Evolutionary conservation across 352 stramenopile genomes (phyloP), one percentile per base, ranked within the genome.

Genomic region (Globisporangium camurandrum): DNA sequence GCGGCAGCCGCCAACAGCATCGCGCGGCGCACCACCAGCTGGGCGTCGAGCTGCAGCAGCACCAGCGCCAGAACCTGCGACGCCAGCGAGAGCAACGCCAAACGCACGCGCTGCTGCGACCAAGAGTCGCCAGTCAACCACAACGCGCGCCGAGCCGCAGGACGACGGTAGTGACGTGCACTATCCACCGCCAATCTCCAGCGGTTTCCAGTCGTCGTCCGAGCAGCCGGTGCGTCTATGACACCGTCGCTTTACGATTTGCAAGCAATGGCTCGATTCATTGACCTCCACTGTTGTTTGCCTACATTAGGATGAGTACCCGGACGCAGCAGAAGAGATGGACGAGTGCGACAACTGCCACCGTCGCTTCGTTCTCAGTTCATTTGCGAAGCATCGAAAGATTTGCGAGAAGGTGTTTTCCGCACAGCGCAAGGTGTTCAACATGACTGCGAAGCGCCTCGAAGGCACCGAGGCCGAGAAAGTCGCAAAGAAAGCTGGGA

Each of bases 331-430:
- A 3, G 73, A 82, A 47, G 60, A 78, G 41, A 86, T 85, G 67
- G 64, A 75, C 23, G 66, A 91, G 41, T 96, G 86, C 48, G 57
- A 60, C 26, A 88, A 81, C 44, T 96, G 87, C 62, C 80, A 79
- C 23, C 66, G 87, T 6, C 85, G 80, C 40, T 96, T 96, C 57
- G 93, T 87, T 52, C 38, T 73, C 24, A 61, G 52, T 10, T 81
- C 81, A 22, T 73, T 93, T 37, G 46, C 56, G 20, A 95, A 95
- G 54, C 87, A 96, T 56, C 58, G 72, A 23, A 86, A 83, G 42
- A 75, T 96, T 22, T 96, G 86, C 51, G 71, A 79, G 8, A 96
- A 96, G 49, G 86, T 95, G 24, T 95, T 95, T 43, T 68, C 75
- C 0, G 75, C 62, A 0, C 88, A 84, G 19, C 75, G 88, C 36